Evolutionary conservation across 1,284 basidiomycete species (phyloP).

Genomic region (Austroboletus rostrupii): DNA sequence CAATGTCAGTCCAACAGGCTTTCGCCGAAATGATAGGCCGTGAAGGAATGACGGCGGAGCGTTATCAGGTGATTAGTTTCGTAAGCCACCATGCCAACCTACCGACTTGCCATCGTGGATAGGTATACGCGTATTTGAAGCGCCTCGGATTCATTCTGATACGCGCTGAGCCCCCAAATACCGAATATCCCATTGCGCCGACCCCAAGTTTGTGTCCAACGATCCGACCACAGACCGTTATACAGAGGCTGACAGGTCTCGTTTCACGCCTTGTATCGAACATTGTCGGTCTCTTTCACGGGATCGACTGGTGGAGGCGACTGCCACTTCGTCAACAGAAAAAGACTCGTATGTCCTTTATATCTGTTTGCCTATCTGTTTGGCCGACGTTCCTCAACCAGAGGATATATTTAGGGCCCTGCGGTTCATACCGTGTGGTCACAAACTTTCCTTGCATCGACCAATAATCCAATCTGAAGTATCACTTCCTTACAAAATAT

Average conservation of each 20-base stretch:
- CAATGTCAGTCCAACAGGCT: conserved; percentile 90
- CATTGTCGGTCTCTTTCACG: conserved; percentile 26
- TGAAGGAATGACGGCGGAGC: conserved; percentile 76
- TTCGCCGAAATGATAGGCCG: conserved; percentile 80
- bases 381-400: conserved; percentile 26
- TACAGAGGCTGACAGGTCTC: conserved; percentile 31
- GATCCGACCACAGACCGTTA: conserved; percentile 20
- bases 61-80: conserved; percentile 68
- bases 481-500: conserved; percentile 65
- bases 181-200: conserved; percentile 56
- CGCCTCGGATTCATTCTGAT: conserved; percentile 89
- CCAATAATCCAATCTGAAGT: conserved; percentile 13
- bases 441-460: conserved; percentile 38
- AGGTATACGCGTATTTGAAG: conserved; percentile 92
- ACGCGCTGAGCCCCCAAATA: conserved; percentile 59
- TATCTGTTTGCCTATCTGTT: background rate
- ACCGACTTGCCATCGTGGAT: background rate
- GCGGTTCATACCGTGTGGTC: conserved; percentile 72
- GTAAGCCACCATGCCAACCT: background rate
- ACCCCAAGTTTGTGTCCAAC: conserved; percentile 24
- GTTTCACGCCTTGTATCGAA: conserved; percentile 33
- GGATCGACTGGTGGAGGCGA: conserved; percentile 56
- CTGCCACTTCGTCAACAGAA: conserved; percentile 39
- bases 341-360: conserved; percentile 16
- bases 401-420: conserved; percentile 69